A percentile compares a stretch with the other conserved stretches of the same genome.
Evolutionary conservation across 148 eudicot genomes (phyloP).

Genomic region (Cornus suecica): DNA sequence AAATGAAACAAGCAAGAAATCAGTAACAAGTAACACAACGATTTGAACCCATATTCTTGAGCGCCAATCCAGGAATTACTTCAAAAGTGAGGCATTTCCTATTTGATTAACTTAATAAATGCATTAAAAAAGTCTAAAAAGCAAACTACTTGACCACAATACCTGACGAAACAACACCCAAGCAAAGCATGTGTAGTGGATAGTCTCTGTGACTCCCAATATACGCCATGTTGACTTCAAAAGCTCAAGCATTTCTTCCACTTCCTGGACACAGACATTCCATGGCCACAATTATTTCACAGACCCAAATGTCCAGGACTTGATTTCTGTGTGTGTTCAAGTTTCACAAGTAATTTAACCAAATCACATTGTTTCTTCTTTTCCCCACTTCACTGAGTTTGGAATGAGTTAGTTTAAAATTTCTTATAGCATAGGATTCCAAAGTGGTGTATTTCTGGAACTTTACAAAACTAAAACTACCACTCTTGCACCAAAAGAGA

Average conservation of each 20-base stretch:
- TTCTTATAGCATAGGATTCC: neutral
- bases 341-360: neutral
- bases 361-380: neutral
- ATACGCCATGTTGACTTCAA: conserved; percentile 96
- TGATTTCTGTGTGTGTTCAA: neutral
- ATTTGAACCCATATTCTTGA: neutral
- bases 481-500: neutral
- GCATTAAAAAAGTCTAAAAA: neutral
- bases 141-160: conserved; percentile 19
- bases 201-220: conserved; percentile 90
- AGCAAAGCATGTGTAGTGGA: conserved; percentile 85
- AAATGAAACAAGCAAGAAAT: neutral
- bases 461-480: neutral
- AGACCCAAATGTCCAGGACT: conserved; percentile 3
- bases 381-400: neutral
- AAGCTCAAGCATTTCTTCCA: conserved; percentile 94
- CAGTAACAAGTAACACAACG: no score
- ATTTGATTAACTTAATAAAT: neutral
- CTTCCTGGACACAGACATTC: conserved; percentile 59
- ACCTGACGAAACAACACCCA: conserved; percentile 99
- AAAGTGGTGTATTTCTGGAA: neutral
- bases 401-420: neutral
- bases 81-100: neutral
- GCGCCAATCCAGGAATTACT: neutral
- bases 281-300: neutral